Base-by-base conservation (phyloP, 306 rosid species). In the Herpetospermum pedunculosum region DNA sequence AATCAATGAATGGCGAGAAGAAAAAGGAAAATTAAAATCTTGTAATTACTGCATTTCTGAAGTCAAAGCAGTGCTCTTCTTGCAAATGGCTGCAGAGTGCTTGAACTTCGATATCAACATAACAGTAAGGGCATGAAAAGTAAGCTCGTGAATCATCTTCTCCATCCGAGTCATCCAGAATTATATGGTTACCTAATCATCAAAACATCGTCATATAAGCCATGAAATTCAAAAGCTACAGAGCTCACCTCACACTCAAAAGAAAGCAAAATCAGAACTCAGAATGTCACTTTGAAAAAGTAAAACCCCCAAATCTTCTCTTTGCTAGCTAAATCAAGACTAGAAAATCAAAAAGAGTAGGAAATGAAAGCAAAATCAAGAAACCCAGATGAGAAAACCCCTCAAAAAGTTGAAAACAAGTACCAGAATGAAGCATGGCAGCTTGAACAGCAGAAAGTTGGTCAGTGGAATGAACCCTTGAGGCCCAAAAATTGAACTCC, bases 81-180 rank as follows among this genome's bases (percentile, higher is more conserved):
- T 89, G 89, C 77, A 88, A 81, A 83, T 89, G 92, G 82, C 73
- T 77, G 81, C 96, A 88, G 79, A 86, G 85, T 35, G 74, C 16
- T 38, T 85, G 82, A 77, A 88, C 77, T 79, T 84, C 92, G 55
- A 95, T 83, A 69, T 91, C 97, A 72, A 87, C 81, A 77, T 87
- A 87, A 78, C 99, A 95, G 83, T 87, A 91, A 65, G 99, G 99
- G 77, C 99, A 95, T 34, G 83, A 85, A 74, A 95, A 82, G 64
- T 81, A 83, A 57, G 81, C 77, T 15, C 70, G 80, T 41, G 77
- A 68, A 47, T 89, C 97, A 40, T 85, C 89, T 64, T 91, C 88
- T 58, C 83, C 92, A 25, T 92, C 92, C 0, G 89, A 82, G 28
- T 84, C 91, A 62, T 81, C 83, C 74, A 77, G 44, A 78, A 76